These are phyloP conservation scores for Lactarius tabidus DNA, from an alignment of 768 basidiomycete species.

Conservation along the genomic window DNA sequence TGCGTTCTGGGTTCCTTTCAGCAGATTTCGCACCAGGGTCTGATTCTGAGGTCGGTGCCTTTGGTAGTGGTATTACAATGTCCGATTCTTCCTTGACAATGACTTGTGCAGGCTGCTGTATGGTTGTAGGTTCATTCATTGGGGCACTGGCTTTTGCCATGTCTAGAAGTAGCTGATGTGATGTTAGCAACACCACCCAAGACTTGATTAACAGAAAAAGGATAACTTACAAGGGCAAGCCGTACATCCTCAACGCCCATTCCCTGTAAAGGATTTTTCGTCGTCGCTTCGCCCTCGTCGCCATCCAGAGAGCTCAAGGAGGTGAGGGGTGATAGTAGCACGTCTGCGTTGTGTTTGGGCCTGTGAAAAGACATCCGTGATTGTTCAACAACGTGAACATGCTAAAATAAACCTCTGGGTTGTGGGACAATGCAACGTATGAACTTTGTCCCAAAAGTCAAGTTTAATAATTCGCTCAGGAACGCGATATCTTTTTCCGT, in stretches of 20 bases:
- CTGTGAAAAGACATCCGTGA: slow-evolving; percentile 5
- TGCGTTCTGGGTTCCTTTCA: slow-evolving; percentile 21
- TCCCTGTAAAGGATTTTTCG: slow-evolving; percentile 7
- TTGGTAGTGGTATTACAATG: not conserved
- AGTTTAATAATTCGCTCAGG: slow-evolving; percentile 89
- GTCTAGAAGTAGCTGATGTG: slow-evolving; percentile 21
- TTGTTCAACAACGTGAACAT: not conserved
- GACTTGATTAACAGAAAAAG: not conserved
- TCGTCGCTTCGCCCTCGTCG: slow-evolving; percentile 14
- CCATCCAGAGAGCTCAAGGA: slow-evolving; percentile 27
- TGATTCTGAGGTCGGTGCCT: slow-evolving; percentile 1
- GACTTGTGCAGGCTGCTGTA: slow-evolving; percentile 3
- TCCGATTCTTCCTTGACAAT: not conserved
- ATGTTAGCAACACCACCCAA: not conserved
- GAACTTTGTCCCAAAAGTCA: slow-evolving; percentile 91
- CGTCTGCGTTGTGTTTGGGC: slow-evolving; percentile 18
- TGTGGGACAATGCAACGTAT: slow-evolving; percentile 8
- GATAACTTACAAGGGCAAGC: slow-evolving; percentile 21
- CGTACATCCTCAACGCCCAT: slow-evolving; percentile 25
- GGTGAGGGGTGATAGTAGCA: slow-evolving; percentile 31
- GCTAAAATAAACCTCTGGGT: slow-evolving; percentile 13
- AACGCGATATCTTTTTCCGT: slow-evolving; percentile 85
- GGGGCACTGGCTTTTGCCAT: slow-evolving; percentile 17
- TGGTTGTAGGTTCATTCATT: slow-evolving; percentile 1
- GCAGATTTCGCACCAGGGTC: slow-evolving; percentile 2